Evolutionary conservation across 148 eudicot species (phyloP).

Genomic region (Beta vulgaris): DNA sequence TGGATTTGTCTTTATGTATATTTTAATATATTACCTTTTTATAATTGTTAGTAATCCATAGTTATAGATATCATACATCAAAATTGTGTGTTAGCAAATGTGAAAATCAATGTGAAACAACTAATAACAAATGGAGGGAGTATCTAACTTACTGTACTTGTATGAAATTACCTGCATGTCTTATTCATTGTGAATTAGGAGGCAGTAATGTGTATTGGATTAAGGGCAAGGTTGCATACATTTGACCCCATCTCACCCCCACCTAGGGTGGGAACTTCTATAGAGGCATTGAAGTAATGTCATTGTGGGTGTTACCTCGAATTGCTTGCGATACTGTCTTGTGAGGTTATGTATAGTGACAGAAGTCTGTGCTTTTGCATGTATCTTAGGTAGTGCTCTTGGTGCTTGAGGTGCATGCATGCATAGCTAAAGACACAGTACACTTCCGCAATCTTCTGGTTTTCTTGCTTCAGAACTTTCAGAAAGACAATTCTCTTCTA

Average conservation of each 20-base stretch:
- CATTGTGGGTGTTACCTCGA: neutral
- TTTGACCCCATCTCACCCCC: neutral
- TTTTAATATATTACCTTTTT: too few relatives aligned
- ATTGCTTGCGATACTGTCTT: neutral
- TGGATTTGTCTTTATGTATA: too few relatives aligned
- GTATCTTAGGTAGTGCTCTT: slow-evolving; percentile 75
- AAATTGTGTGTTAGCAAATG: too few relatives aligned
- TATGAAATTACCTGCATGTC: neutral
- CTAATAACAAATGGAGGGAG: too few relatives aligned
- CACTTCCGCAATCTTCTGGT: slow-evolving; percentile 83
- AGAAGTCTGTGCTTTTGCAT: slow-evolving; percentile 14
- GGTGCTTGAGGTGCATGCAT: slow-evolving; percentile 98
- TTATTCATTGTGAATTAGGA: neutral
- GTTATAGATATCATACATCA: too few relatives aligned
- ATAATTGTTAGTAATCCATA: too few relatives aligned
- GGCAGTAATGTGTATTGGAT: neutral
- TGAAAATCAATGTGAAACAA: too few relatives aligned
- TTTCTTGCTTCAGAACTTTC: slow-evolving; percentile 67
- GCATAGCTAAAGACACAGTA: slow-evolving; percentile 75
- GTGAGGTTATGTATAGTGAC: neutral
- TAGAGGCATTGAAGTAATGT: neutral
- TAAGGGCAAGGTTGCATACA: neutral
- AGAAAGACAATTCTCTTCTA: slow-evolving; percentile 64
- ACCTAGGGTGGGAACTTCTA: neutral
- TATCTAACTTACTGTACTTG: neutral